phyloP scores from a whole-genome alignment of 768 basidiomycete species.

The Trametes maxima region DNA sequence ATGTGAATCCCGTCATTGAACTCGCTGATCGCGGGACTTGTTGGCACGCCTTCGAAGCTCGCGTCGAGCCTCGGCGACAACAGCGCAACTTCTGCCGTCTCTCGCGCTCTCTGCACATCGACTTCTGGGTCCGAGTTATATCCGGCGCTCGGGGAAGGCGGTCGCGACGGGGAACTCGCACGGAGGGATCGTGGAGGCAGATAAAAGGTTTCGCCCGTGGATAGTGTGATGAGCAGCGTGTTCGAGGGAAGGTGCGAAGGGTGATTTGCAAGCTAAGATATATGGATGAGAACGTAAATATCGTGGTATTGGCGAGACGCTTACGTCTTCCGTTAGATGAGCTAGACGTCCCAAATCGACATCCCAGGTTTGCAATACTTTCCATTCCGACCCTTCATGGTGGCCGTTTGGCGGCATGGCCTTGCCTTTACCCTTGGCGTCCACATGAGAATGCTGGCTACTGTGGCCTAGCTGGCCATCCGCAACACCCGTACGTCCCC shows the following conservation, averaged over 20 bases:
- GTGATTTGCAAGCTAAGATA: slow-evolving; percentile 40
- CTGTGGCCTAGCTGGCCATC: not conserved
- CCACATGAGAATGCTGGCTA: not conserved
- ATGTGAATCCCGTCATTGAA: slow-evolving; percentile 1
- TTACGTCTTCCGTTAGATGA: slow-evolving; percentile 63
- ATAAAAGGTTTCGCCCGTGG: slow-evolving; percentile 62
- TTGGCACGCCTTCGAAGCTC: slow-evolving; percentile 5
- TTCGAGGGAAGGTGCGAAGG: slow-evolving; percentile 66
- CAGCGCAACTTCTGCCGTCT: slow-evolving; percentile 27
- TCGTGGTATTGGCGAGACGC: slow-evolving; percentile 26
- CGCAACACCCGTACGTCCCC: slow-evolving; percentile 43
- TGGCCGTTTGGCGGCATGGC: slow-evolving; percentile 41
- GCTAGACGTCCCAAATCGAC: slow-evolving; percentile 60
- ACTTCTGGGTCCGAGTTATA: slow-evolving; percentile 77
- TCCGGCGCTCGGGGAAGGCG: slow-evolving; percentile 60
- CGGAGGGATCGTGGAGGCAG: slow-evolving; percentile 43
- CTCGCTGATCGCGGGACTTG: slow-evolving; percentile 14
- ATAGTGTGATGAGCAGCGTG: slow-evolving; percentile 66
- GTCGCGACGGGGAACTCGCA: slow-evolving; percentile 37
- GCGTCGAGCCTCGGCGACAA: slow-evolving; percentile 14
- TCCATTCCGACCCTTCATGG: slow-evolving; percentile 52
- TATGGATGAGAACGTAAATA: not conserved
- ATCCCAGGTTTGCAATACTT: slow-evolving; percentile 66
- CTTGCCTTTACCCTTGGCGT: slow-evolving; percentile 45
- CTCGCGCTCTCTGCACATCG: slow-evolving; percentile 47